Base-by-base conservation (phyloP, 148 eudicot genomes). In the Pouteria glomerata region DNA sequence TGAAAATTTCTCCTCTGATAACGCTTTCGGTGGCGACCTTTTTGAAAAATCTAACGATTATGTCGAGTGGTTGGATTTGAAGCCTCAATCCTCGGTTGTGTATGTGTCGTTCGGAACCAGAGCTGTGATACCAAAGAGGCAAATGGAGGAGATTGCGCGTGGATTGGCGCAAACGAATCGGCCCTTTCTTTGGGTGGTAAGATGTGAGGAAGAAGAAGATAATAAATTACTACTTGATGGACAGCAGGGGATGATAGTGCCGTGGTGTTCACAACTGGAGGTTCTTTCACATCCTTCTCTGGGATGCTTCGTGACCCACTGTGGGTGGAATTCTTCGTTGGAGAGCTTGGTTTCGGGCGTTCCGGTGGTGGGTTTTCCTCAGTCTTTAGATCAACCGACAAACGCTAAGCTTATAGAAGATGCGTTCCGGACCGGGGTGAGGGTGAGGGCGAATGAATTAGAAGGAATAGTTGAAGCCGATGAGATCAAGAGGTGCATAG, bases 51-150 rank as follows among this genome's bases (percentile, higher is more conserved):
- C 58, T 21, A 24, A 18, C 2, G 53, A 48, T 16, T 21, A 21
- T 24, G 1, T 21, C 3, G 27, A 24, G 2, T 55, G 58, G 58
- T 24, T 55, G 30, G 74, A 76, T 64, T 69, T 72, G 24, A 77
- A 83, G 42, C 73, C 64, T 1, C 2, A 55, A 27, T 19, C 27
- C 6, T 86, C 85, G 0, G 87, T 86, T 10, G 57, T 86, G 0
- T 86, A 86, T 39, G 80, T 79, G 31, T 79, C 89, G n/a, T 83
- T 83, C 60, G 89, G 89, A 8, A 83, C 78, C 53, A 44, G 81
- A 27, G 61, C 66, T 8, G 64, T 41, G 34, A 11, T 83, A 23
- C 55, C 39, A 29, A 67, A 68, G 37, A 70, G 53, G 19, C 83
- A 81, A 66, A 65, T 64, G 29, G 75, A 62, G 14, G 87, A 86